phyloP scores from a whole-genome alignment of 2,329 filamentous ascomycete species.

The Fusarium humuli region DNA sequence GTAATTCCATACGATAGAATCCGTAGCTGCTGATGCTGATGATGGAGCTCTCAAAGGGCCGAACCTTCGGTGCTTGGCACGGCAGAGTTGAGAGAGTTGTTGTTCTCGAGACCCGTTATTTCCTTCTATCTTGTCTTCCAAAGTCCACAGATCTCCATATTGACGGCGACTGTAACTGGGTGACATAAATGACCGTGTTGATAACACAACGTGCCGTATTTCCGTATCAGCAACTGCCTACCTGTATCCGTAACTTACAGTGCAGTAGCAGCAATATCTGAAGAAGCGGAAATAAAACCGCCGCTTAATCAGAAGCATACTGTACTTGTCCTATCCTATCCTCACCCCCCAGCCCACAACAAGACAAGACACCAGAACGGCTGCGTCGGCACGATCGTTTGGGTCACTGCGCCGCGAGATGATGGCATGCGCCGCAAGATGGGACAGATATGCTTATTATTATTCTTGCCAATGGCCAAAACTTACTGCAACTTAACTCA shows the following conservation, averaged over 20 bases:
- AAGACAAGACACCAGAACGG: constrained; percentile 28
- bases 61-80: constrained; percentile 41
- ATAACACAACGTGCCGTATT: constrained; percentile 3
- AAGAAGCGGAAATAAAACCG: constrained; percentile 28
- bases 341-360: constrained; percentile 25
- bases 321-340: not conserved
- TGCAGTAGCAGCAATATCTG: not conserved
- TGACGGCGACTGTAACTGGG: constrained; percentile 7
- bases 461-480: constrained; percentile 21
- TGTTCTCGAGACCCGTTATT: constrained; percentile 37
- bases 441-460: constrained; percentile 48
- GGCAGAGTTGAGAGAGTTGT: constrained; percentile 28
- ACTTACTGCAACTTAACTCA: constrained; percentile 16
- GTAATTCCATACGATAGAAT: not conserved
- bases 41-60: constrained; percentile 27
- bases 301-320: constrained; percentile 7
- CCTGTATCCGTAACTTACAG: not conserved
- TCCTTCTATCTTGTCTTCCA: constrained; percentile 12
- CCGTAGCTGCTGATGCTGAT: not conserved
- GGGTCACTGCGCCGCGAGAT: constrained; percentile 42
- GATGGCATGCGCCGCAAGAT: constrained; percentile 46
- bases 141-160: constrained; percentile 14
- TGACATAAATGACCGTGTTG: not conserved
- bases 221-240: not conserved
- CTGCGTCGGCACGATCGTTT: constrained; percentile 47